These are phyloP conservation scores for Sugiyamaella smithiae DNA, from an alignment of 805 yeast genomes.

Conservation along the genomic window DNA sequence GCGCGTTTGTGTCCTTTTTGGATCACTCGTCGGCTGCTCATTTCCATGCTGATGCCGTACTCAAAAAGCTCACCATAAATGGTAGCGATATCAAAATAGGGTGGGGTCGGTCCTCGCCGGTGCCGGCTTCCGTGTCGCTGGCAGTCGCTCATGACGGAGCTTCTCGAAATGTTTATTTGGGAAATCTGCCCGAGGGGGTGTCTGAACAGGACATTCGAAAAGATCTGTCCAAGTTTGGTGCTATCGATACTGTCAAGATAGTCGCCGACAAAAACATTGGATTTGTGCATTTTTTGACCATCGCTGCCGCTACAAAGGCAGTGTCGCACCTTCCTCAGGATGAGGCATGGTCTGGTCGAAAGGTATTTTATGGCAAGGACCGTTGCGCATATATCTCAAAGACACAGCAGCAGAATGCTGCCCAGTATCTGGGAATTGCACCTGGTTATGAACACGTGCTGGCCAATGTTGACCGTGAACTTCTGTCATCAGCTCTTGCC, in stretches of 20 bases:
- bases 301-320: slow-evolving; percentile 80
- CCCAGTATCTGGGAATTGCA: slow-evolving; percentile 86
- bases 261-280: slow-evolving; percentile 69
- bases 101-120: slow-evolving; percentile 83
- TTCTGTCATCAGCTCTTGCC: slow-evolving; percentile 51
- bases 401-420: slow-evolving; percentile 96
- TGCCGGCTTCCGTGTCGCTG: slow-evolving; percentile 69
- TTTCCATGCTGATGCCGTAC: slow-evolving; percentile 89
- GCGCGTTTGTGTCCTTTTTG: slow-evolving; percentile 86
- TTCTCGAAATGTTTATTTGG: slow-evolving; percentile 89
- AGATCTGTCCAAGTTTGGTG: slow-evolving; percentile 73
- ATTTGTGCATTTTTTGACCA: slow-evolving; percentile 88
- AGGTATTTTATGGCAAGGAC: slow-evolving; percentile 90
- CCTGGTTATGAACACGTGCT: slow-evolving; percentile 83
- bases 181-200: slow-evolving; percentile 64
- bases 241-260: slow-evolving; percentile 80
- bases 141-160: slow-evolving; percentile 85
- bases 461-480: slow-evolving; percentile 60
- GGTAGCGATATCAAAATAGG: slow-evolving; percentile 84
- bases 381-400: slow-evolving; percentile 87
- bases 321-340: slow-evolving; percentile 67
- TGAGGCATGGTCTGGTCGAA: slow-evolving; percentile 69
- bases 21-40: slow-evolving; percentile 85
- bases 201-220: slow-evolving; percentile 63
- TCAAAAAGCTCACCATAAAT: slow-evolving; percentile 75